Evolutionary conservation across 139 green algal species (phyloP), one percentile per base, ranked within the genome.

Genomic region (Spirogloea muscicola): DNA sequence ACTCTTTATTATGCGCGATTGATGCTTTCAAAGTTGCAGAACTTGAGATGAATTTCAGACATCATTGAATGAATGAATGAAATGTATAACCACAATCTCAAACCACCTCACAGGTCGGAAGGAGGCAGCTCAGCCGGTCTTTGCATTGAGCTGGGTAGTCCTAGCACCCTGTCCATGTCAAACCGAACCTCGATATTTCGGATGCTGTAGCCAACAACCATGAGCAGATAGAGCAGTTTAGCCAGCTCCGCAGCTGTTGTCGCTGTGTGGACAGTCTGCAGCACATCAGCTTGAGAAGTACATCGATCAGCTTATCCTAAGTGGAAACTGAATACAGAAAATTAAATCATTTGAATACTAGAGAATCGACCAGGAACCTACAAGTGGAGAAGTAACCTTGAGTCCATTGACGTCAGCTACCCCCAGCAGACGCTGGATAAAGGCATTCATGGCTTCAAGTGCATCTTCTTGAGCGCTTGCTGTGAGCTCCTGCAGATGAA

Each of bases 201-300:
- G 48, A 95, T 79, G n/a, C 77, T 86, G 84, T 93, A 94, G 33
- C 78, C 78, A 3, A 84, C 75, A 21, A 84, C 65, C 49, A 86
- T 63, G 4, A 94, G 78, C 90, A 89, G 96, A 46, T 88, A 91
- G 72, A 95, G 77, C 60, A 94, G 72, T 33, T 82, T 61, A 2
- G 77, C 84, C 42, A 96, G 76, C 82, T 96, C 91, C 27, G 72
- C 48, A 0, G 81, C 61, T 1, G 72, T 82, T 85, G 76, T 91
- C 48, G 88, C 74, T 5, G 44, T 73, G 38, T 49, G 49, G 44
- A 75, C 64, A 16, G 13, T n/a, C 60, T 69, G 31, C n/a, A 57
- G 55, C 29, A 13, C 36, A 64, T 13, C 10, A n/a, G n/a, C n/a
- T n/a, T n/a, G n/a, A n/a, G n/a, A n/a, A n/a, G n/a, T n/a, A n/a